Percentiles rank a stretch among this genome's conserved stretches.
Evolutionary conservation across 768 basidiomycete species (phyloP).

Genomic region (Pleurotus citrinopileatus): DNA sequence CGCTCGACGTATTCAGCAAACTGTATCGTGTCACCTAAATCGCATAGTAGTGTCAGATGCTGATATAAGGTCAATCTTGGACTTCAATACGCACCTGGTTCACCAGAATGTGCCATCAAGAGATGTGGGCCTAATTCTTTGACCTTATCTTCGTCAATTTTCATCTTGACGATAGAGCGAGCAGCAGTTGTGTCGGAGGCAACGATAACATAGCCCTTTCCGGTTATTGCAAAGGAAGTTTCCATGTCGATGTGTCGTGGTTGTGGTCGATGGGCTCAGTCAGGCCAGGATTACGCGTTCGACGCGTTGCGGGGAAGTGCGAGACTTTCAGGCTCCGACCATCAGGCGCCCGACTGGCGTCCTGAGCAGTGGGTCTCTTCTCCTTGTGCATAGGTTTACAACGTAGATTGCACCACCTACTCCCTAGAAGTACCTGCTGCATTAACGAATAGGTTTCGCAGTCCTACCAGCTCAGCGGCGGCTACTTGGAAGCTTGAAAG

Average conservation of each 20-base stretch:
- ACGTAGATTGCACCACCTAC: too few relatives aligned
- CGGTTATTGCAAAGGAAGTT: slow-evolving; percentile 85
- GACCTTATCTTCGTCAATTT: slow-evolving; percentile 95
- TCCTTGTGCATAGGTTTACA: too few relatives aligned
- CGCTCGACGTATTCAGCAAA: slow-evolving; percentile 96
- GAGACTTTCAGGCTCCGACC: neutral
- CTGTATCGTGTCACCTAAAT: slow-evolving; percentile 87
- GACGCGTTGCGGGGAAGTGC: neutral
- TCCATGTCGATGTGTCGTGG: slow-evolving; percentile 59
- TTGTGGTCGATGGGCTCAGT: neutral
- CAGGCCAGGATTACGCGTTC: slow-evolving; percentile 5
- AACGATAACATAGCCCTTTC: slow-evolving; percentile 91
- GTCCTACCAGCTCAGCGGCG: too few relatives aligned
- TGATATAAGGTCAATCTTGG: neutral
- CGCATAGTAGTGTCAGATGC: neutral
- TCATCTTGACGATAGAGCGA: slow-evolving; percentile 97
- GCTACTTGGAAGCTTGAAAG: too few relatives aligned
- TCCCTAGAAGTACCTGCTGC: too few relatives aligned
- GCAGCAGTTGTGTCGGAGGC: slow-evolving; percentile 89
- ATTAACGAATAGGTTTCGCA: too few relatives aligned
- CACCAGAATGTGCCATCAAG: slow-evolving; percentile 93
- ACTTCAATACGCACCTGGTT: slow-evolving; percentile 61
- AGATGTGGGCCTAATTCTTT: slow-evolving; percentile 87
- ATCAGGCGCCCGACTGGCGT: too few relatives aligned
- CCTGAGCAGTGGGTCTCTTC: too few relatives aligned